phyloP scores from a whole-genome alignment of 164 flowering plant species.

The Platanus orientalis region DNA sequence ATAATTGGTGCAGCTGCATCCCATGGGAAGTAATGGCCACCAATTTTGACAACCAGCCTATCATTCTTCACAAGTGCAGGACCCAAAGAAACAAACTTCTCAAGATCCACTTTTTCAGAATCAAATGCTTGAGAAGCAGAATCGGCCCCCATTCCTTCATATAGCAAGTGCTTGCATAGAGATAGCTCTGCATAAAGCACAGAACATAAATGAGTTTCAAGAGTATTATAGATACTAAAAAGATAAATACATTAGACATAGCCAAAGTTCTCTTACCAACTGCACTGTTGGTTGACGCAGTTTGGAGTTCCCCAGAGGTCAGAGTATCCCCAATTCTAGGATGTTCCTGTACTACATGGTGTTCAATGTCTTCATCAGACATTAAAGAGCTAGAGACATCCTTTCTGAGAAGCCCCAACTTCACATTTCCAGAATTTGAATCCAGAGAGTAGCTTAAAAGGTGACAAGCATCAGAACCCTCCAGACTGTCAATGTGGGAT shows the following conservation, averaged over 20 bases:
- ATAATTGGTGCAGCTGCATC: conserved; percentile 39
- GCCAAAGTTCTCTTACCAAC: conserved; percentile 46
- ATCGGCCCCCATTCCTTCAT: conserved; percentile 53
- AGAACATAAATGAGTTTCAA: conserved; percentile 9
- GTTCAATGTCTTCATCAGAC: conserved; percentile 21
- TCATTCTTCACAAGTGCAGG: conserved; percentile 35
- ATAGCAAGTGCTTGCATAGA: conserved; percentile 49
- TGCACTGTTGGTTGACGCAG: conserved; percentile 21
- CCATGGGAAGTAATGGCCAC: conserved; percentile 44
- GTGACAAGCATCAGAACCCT: conserved; percentile 17
- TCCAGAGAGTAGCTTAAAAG: conserved; percentile 53
- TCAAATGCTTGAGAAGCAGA: conserved; percentile 61
- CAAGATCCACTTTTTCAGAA: conserved; percentile 40
- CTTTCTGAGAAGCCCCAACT: conserved; percentile 20
- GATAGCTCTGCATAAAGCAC: conserved; percentile 42
- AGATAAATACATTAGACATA: neutral
- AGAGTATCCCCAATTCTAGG: conserved; percentile 16
- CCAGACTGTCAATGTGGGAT: conserved; percentile 25
- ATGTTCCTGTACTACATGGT: conserved; percentile 16
- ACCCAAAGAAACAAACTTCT: conserved; percentile 38
- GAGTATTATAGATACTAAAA: neutral
- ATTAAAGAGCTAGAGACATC: conserved; percentile 21
- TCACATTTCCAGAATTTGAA: conserved; percentile 29
- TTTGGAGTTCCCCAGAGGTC: conserved; percentile 15
- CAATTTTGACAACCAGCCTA: conserved; percentile 43